Percentiles rank a stretch among this genome's conserved stretches.
Conservation (phyloP, 495 filamentous ascomycete genomes). For the Penicillium daleae region DNA sequence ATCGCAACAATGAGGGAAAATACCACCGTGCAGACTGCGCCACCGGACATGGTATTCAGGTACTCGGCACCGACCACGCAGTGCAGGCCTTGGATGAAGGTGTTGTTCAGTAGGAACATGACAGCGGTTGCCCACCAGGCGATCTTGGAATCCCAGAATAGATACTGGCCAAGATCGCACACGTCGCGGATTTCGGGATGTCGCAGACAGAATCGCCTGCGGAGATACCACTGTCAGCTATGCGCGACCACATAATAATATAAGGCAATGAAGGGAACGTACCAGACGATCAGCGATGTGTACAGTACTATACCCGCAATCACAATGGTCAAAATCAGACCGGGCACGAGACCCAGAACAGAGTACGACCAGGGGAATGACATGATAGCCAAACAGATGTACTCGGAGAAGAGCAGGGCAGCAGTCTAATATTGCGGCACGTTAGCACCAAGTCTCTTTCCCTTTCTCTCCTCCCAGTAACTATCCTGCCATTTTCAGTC, state of each 20-base stretch:
- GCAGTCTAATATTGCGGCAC: conserved; percentile 64
- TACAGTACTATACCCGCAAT: conserved; percentile 77
- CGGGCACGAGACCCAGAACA: conserved; percentile 82
- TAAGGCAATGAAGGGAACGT: conserved; percentile 23
- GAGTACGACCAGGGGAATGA: conserved; percentile 91
- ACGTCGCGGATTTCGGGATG: conserved; percentile 88
- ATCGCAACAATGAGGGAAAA: conserved; percentile 71
- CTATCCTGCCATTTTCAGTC: neutral
- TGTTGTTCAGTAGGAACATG: conserved; percentile 93
- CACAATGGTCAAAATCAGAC: conserved; percentile 78
- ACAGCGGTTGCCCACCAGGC: conserved; percentile 83
- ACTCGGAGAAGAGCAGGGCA: conserved; percentile 85
- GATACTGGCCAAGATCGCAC: conserved; percentile 87
- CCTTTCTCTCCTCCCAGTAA: neutral
- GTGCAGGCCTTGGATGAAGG: conserved; percentile 83
- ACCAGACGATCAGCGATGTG: conserved; percentile 83
- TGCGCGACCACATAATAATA: neutral
- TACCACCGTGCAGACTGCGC: conserved; percentile 69
- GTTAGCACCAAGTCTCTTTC: neutral
- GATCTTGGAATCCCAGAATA: conserved; percentile 77
- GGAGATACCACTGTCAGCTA: conserved; percentile 2
- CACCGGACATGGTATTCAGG: conserved; percentile 77
- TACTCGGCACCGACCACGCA: conserved; percentile 80
- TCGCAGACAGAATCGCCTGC: conserved; percentile 79
- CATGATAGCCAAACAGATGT: conserved; percentile 94